Base-by-base conservation (phyloP, 2,329 filamentous ascomycete genomes). In the Aspergillus glaucus region DNA sequence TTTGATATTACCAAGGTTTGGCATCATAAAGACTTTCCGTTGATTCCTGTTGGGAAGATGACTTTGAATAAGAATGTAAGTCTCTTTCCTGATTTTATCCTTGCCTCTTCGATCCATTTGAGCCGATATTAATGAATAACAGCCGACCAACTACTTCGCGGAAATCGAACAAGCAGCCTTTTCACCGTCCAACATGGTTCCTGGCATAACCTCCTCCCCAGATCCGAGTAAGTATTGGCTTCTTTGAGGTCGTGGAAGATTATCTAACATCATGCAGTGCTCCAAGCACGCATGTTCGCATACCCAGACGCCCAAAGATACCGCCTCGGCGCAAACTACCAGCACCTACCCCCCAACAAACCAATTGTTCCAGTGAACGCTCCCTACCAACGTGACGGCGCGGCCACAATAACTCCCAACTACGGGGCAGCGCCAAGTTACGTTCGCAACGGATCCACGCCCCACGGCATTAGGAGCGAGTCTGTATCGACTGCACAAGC, bases 371-470 rank as follows among this genome's bases (percentile, higher is more conserved):
- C 59, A 4, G 61, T 74, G 4, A 72, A 78, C 43, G 74, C 70
- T 57, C 86, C 86, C 49, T 80, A 77, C 63, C 58, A 71, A 51
- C 63, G 70, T 5, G 70, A 72, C 43, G 69, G 70, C 4, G 50
- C 57, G 40, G 66, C 63, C 50, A 66, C 62, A 14, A 60, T 66
- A 15, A 62, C 58, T 12, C 73, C 73, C 48, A 84, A 84, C 69
- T 81, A 82, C 57, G 80, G 80, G 45, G 71, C 72, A 21, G 78
- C 82, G 60, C 79, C 79, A 8, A 80, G 79, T 67, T 85, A 84
- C 58, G 56, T 66, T 5, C 58, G 60, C 22, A 67, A 57, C 24
- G 55, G 52, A 12, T 45, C 66, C 8, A 55, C 55, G 4, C 57
- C 59, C 1, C n/a, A 37, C 9, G 58, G 54, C 3, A 26, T 60